Conservation (phyloP, 2,329 filamentous ascomycete species). For the Diaporthe australafricana region DNA sequence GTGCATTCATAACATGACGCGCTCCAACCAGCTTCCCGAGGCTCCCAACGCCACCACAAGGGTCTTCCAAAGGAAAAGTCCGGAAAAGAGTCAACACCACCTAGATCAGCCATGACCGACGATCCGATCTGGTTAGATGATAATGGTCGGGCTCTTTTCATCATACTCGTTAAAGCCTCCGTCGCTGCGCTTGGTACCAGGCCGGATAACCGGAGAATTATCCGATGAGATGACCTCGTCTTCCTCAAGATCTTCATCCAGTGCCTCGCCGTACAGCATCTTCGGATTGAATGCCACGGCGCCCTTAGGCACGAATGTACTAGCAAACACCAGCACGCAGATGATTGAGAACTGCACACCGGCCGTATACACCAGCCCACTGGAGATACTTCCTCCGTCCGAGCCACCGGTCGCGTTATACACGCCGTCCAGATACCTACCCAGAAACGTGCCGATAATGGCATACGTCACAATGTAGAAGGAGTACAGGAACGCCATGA, state of each 20-base stretch:
- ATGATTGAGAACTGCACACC: constrained; percentile 61
- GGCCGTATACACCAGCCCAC: constrained; percentile 55
- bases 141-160: constrained; percentile 5
- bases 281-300: constrained; percentile 56
- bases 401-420: constrained; percentile 47
- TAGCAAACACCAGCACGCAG: constrained; percentile 52
- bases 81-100: neutral
- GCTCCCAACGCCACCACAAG: neutral
- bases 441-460: constrained; percentile 49
- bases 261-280: constrained; percentile 51
- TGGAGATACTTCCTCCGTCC: constrained; percentile 47
- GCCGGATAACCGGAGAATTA: neutral
- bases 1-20: neutral
- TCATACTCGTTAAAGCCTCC: neutral
- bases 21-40: neutral
- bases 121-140: neutral
- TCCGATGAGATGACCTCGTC: neutral
- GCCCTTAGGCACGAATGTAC: constrained; percentile 59
- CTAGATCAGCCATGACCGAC: neutral
- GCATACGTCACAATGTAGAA: constrained; percentile 55
- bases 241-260: constrained; percentile 43
- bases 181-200: neutral
- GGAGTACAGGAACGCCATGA: constrained; percentile 63
- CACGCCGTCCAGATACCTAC: constrained; percentile 57
- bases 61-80: neutral